These are phyloP conservation scores for Paraphysoderma sedebokerense DNA, from an alignment of 371 early-diverging fungal genomes.

Conservation along the genomic window DNA sequence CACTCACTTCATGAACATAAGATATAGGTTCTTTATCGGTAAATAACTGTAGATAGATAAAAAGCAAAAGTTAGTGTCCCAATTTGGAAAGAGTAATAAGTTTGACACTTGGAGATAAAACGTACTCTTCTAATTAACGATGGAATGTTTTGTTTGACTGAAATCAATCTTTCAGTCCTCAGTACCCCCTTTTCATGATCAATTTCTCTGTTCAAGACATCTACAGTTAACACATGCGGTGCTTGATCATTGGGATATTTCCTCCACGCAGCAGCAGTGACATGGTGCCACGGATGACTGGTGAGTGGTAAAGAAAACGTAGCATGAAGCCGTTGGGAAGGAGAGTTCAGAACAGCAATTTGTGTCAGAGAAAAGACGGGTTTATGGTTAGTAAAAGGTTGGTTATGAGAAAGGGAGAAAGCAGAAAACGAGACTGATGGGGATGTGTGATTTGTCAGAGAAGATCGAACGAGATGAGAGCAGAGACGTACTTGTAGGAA, in stretches of 20 bases:
- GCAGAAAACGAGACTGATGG: no score
- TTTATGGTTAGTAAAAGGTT: no score
- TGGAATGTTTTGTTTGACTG: conserved; percentile 74
- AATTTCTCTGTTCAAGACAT: conserved; percentile 59
- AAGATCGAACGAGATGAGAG: no score
- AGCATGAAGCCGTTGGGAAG: no score
- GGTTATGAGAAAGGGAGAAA: no score
- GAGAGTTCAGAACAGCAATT: no score
- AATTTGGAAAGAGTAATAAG: not conserved
- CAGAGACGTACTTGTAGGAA: no score
- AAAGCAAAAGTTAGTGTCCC: not conserved
- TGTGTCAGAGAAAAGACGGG: no score
- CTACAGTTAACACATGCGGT: conserved; percentile 80
- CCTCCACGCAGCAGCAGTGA: conserved; percentile 82
- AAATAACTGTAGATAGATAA: conserved; percentile 24
- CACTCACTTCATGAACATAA: conserved; percentile 72
- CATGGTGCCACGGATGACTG: conserved; percentile 65
- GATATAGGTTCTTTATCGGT: conserved; percentile 39
- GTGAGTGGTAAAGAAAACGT: conserved; percentile 52
- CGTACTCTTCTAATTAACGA: conserved; percentile 38
- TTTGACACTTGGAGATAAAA: not conserved
- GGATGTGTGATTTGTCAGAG: no score
- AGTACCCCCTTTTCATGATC: conserved; percentile 70
- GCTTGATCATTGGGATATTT: conserved; percentile 92
- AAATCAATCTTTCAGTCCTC: conserved; percentile 74